Conservation (phyloP, 768 basidiomycete species). For the Russula compacta region DNA sequence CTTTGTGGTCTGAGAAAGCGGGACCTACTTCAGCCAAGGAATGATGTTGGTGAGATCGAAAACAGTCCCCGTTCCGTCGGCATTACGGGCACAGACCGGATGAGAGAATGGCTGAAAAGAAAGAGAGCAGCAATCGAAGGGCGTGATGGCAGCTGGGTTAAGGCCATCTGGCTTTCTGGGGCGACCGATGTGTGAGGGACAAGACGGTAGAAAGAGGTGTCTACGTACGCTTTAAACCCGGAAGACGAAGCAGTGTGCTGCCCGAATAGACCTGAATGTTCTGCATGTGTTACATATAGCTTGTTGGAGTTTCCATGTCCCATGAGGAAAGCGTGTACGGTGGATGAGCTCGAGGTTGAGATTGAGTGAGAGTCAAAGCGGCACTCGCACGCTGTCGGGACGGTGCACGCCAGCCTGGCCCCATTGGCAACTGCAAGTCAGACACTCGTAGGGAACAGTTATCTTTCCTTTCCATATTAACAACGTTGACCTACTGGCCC, state of each 20-base stretch:
- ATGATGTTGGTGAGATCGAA: conserved; percentile 91
- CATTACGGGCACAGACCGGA: conserved; percentile 80
- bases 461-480: not conserved
- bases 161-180: conserved; percentile 59
- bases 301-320: conserved; percentile 85
- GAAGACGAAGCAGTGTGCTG: conserved; percentile 69
- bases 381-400: too few relatives aligned
- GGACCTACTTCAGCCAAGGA: conserved; percentile 81
- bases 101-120: conserved; percentile 85
- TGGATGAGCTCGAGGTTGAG: not conserved
- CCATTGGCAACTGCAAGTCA: not conserved
- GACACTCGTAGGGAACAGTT: not conserved
- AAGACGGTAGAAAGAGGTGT: conserved; percentile 7
- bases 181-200: conserved; percentile 6
- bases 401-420: too few relatives aligned
- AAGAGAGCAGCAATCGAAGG: conserved; percentile 87
- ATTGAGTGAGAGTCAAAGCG: too few relatives aligned
- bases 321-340: conserved; percentile 32
- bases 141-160: conserved; percentile 54
- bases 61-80: conserved; percentile 70
- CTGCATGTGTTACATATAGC: conserved; percentile 82
- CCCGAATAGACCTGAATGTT: conserved; percentile 73
- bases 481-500: not conserved
- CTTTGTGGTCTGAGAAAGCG: not conserved
- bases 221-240: conserved; percentile 57